These are phyloP conservation scores for Digitaria exilis DNA, from an alignment of 202 grass and related monocot genomes.

Conservation along the genomic window DNA sequence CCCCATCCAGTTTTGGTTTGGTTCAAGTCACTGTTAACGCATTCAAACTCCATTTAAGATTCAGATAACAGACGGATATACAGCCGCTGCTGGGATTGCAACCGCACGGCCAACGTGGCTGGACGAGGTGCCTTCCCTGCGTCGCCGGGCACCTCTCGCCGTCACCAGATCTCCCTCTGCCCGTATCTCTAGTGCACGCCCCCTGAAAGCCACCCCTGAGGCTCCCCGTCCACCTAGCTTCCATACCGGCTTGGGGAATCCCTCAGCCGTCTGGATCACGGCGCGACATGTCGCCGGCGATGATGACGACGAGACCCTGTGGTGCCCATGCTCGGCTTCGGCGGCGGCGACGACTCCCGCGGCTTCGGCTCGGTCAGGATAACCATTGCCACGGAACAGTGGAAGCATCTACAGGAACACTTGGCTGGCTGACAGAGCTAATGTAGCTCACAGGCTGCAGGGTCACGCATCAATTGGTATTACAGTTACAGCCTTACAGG, in stretches of 20 bases:
- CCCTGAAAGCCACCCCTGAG: conserved; percentile 32
- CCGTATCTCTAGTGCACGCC: neutral
- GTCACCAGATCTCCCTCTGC: conserved; percentile 7
- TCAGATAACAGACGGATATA: neutral
- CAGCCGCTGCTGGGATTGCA: neutral
- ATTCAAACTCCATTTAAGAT: neutral
- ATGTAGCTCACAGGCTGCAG: too few relatives aligned
- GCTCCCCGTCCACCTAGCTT: neutral
- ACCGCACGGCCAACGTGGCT: neutral
- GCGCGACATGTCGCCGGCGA: neutral
- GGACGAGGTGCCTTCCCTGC: conserved; percentile 44
- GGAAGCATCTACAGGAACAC: conserved; percentile 16
- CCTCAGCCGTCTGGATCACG: neutral
- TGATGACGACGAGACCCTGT: neutral
- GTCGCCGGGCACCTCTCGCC: conserved; percentile 31
- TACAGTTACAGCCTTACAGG: neutral
- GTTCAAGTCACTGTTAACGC: conserved; percentile 22
- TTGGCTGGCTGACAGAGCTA: too few relatives aligned
- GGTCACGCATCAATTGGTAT: too few relatives aligned
- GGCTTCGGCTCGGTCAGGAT: neutral
- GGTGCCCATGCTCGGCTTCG: neutral
- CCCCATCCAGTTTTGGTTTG: neutral
- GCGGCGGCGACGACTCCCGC: neutral
- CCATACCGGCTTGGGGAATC: too few relatives aligned
- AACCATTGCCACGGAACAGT: conserved; percentile 1